A percentile compares a stretch with the other conserved stretches of the same genome.
Evolutionary conservation across 495 filamentous ascomycete genomes (phyloP).

Genomic region (Hyaloscypha hepaticicola): DNA sequence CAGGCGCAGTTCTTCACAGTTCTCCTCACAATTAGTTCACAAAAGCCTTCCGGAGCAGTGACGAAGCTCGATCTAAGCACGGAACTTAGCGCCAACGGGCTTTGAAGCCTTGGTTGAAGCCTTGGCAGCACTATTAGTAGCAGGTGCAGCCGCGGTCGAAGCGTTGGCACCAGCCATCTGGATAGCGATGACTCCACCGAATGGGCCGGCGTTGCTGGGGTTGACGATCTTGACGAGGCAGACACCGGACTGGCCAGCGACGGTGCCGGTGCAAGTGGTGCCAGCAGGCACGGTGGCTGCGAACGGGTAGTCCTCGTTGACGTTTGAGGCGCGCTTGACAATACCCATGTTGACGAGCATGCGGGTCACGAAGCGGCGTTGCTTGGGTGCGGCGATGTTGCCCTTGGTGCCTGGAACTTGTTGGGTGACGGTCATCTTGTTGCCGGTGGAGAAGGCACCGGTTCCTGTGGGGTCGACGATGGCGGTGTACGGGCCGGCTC

Average conservation of each 20-base stretch:
- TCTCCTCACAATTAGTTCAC: not conserved
- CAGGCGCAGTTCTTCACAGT: not conserved
- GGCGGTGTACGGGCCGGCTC: constrained; percentile 40
- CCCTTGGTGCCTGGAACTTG: constrained; percentile 35
- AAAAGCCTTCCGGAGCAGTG: not conserved
- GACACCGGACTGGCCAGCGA: constrained; percentile 33
- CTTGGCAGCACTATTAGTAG: constrained; percentile 10
- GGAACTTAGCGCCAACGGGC: constrained; percentile 29
- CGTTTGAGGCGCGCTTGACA: constrained; percentile 36
- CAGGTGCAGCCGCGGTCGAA: constrained; percentile 6
- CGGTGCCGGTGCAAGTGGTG: constrained; percentile 36
- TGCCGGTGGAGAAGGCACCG: constrained; percentile 34
- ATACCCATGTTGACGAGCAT: constrained; percentile 30
- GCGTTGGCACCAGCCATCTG: constrained; percentile 33
- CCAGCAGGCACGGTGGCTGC: constrained; percentile 35
- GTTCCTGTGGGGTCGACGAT: constrained; percentile 39
- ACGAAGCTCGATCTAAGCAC: constrained; percentile 22
- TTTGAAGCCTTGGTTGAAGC: not conserved
- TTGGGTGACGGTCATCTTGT: constrained; percentile 26
- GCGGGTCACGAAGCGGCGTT: constrained; percentile 29
- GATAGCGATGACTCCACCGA: constrained; percentile 41
- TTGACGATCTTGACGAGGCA: constrained; percentile 44
- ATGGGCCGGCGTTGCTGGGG: constrained; percentile 37
- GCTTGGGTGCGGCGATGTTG: constrained; percentile 34
- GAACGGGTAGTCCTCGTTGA: constrained; percentile 39